These are phyloP conservation scores for Gyromitra esculenta DNA, from an alignment of 2,329 filamentous ascomycete species.

Conservation along the genomic window DNA sequence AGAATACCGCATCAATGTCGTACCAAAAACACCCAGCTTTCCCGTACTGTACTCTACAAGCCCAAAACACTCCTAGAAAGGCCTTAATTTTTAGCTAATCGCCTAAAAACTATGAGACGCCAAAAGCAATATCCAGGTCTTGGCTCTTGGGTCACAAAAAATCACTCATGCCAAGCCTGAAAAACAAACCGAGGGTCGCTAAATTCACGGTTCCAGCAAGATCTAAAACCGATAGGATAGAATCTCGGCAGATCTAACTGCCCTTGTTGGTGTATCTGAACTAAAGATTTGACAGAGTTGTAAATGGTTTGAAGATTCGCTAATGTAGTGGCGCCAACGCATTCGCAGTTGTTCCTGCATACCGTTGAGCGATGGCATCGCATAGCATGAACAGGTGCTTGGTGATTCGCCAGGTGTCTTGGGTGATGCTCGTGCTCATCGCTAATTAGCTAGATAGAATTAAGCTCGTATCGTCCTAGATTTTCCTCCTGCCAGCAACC, in stretches of 20 bases:
- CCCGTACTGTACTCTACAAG: no score
- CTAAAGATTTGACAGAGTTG: not conserved
- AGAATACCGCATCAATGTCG: no score
- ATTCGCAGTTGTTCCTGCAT: constrained; percentile 3
- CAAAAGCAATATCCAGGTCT: not conserved
- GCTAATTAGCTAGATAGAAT: not conserved
- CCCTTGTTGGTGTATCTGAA: not conserved
- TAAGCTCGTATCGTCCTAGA: not conserved
- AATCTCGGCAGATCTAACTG: not conserved
- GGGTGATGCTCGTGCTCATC: not conserved
- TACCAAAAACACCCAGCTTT: no score
- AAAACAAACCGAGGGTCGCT: not conserved
- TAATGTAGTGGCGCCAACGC: not conserved
- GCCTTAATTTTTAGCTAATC: no score
- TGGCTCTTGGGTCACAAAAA: not conserved
- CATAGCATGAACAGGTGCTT: not conserved
- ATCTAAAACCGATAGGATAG: not conserved
- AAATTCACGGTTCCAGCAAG: not conserved
- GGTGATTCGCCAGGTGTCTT: not conserved
- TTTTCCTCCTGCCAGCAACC: not conserved
- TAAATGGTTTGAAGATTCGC: not conserved
- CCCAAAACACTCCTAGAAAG: no score
- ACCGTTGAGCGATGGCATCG: constrained; percentile 1
- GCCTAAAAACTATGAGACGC: no score
- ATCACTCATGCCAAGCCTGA: not conserved